phyloP scores from a whole-genome alignment of 495 filamentous ascomycete species.

The Sphaerosporella brunnea region DNA sequence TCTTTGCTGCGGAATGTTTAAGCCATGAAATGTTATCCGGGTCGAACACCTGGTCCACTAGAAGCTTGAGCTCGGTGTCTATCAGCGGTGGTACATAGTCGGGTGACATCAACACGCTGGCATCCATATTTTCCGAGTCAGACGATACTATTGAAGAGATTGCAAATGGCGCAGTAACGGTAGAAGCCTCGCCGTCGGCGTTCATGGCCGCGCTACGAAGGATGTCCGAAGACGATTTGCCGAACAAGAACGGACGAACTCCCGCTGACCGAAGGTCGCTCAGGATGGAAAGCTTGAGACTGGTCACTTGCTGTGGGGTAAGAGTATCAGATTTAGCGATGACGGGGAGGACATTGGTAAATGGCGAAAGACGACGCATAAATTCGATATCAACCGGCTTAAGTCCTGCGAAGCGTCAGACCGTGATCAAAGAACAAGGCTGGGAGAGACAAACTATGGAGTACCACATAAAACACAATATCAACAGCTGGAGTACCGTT shows the following conservation, averaged over 20 bases:
- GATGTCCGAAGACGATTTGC: conserved; percentile 26
- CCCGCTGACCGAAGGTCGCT: conserved; percentile 41
- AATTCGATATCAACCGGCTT: conserved; percentile 59
- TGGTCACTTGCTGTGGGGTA: conserved; percentile 38
- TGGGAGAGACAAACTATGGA: conserved; percentile 34
- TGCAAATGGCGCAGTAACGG: conserved; percentile 42
- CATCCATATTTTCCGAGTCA: conserved; percentile 85
- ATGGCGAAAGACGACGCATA: conserved; percentile 50
- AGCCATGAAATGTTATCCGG: conserved; percentile 69
- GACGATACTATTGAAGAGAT: conserved; percentile 61
- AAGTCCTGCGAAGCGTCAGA: conserved; percentile 36
- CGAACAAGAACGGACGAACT: conserved; percentile 55
- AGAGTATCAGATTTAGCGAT: conserved; percentile 62
- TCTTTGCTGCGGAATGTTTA: conserved; percentile 70
- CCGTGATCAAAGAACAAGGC: not conserved
- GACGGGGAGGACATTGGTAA: conserved; percentile 76
- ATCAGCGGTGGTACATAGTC: conserved; percentile 79
- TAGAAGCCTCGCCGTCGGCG: not conserved
- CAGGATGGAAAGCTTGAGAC: conserved; percentile 44
- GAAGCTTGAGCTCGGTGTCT: conserved; percentile 49
- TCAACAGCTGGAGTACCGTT: conserved; percentile 81
- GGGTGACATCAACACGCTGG: conserved; percentile 82
- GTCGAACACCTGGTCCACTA: conserved; percentile 63
- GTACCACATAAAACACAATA: conserved; percentile 65
- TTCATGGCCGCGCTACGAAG: conserved; percentile 17